A percentile compares a stretch with the other conserved stretches of the same genome.
These are phyloP conservation scores for Dipteronia sinensis DNA, from an alignment of 345 rosid genomes.

Conservation along the genomic window DNA sequence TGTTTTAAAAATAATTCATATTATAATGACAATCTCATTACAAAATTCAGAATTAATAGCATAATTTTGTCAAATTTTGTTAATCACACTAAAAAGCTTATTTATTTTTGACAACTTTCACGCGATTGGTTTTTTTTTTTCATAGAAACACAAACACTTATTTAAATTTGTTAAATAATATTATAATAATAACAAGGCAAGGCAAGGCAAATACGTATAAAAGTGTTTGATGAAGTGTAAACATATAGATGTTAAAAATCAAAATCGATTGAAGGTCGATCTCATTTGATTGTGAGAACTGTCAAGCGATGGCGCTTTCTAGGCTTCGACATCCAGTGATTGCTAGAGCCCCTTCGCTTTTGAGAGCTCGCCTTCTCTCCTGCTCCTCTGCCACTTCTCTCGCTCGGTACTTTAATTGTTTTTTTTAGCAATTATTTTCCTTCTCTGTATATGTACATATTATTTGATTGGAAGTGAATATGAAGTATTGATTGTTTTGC, in stretches of 20 bases:
- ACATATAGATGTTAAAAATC: background rate
- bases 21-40: too few species aligned
- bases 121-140: background rate
- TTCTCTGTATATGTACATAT: background rate
- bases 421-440: background rate
- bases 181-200: too few species aligned
- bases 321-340: conserved; percentile 72
- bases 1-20: too few species aligned
- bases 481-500: background rate
- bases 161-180: too few species aligned
- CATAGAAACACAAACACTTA: background rate
- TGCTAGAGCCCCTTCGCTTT: conserved; percentile 55
- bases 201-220: too few species aligned
- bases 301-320: conserved; percentile 72
- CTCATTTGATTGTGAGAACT: conserved; percentile 2
- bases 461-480: background rate
- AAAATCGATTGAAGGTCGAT: conserved; percentile 9
- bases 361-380: conserved; percentile 67
- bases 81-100: too few species aligned
- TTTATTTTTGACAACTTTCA: too few species aligned
- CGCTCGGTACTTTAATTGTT: conserved; percentile 48
- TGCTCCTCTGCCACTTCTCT: conserved; percentile 41
- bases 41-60: too few species aligned
- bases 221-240: background rate
- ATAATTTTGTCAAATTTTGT: too few species aligned